Conservation (phyloP, 352 stramenopile species). For the Pythium vanterpoolii region DNA sequence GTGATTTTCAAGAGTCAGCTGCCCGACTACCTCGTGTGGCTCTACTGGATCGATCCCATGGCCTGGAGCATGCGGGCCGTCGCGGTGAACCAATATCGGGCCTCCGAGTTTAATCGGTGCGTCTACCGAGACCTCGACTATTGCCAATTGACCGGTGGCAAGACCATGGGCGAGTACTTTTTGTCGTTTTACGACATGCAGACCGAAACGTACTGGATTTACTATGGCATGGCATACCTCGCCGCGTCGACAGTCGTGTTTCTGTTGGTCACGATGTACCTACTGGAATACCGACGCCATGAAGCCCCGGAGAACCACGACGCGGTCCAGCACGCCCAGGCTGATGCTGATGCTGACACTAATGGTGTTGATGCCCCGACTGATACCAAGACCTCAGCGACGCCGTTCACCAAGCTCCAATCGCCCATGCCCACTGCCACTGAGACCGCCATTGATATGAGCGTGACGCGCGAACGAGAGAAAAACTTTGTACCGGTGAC, state of each 20-base stretch:
- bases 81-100: conserved; percentile 26
- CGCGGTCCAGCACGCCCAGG: neutral
- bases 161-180: conserved; percentile 25
- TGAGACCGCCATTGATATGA: conserved; percentile 3
- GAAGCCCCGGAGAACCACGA: conserved; percentile 23
- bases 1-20: conserved; percentile 30
- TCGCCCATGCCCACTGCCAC: conserved; percentile 6
- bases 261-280: conserved; percentile 16
- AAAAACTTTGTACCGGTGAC: conserved; percentile 26
- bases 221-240: conserved; percentile 25
- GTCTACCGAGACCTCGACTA: conserved; percentile 24
- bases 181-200: conserved; percentile 29
- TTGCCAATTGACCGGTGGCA: conserved; percentile 5
- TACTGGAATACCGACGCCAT: conserved; percentile 27
- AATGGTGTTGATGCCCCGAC: neutral
- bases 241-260: conserved; percentile 21
- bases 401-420: neutral
- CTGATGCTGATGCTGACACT: neutral
- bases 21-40: conserved; percentile 17
- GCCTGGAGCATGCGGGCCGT: conserved; percentile 29
- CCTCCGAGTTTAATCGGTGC: conserved; percentile 17
- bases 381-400: too few relatives aligned
- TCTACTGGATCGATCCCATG: conserved; percentile 48
- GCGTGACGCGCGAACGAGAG: neutral
- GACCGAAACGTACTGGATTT: conserved; percentile 24